phyloP scores from a whole-genome alignment of 2,329 filamentous ascomycete genomes.

The Aspergillus eucalypticola region DNA sequence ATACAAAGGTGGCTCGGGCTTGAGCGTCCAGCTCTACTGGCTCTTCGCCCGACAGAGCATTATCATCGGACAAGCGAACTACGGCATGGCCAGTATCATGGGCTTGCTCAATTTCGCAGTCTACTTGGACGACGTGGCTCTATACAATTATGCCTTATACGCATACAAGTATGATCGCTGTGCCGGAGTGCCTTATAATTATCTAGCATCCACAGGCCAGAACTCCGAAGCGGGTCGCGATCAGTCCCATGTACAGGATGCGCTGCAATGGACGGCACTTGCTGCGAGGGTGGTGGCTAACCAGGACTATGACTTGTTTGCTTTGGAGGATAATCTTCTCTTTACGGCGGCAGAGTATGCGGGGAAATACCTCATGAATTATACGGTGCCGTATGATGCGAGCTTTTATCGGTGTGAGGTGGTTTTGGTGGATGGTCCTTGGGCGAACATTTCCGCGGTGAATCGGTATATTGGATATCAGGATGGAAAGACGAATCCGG shows the following conservation, averaged over 20 bases:
- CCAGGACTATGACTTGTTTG: constrained; percentile 41
- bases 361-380: constrained; percentile 42
- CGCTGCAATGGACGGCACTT: constrained; percentile 38
- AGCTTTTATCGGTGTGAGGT: constrained; percentile 44
- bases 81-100: constrained; percentile 46
- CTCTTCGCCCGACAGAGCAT: constrained; percentile 42
- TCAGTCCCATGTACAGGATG: constrained; percentile 35
- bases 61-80: constrained; percentile 46
- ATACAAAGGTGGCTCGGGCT: constrained; percentile 40
- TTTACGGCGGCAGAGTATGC: constrained; percentile 42
- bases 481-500: too few species aligned
- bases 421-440: constrained; percentile 43
- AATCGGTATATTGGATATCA: neutral
- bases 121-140: constrained; percentile 43
- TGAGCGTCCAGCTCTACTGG: constrained; percentile 46
- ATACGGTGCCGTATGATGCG: constrained; percentile 38
- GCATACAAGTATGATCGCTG: constrained; percentile 41
- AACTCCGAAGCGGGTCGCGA: constrained; percentile 41
- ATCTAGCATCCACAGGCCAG: constrained; percentile 39
- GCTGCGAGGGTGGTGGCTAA: constrained; percentile 37
- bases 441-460: constrained; percentile 30
- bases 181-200: constrained; percentile 32
- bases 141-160: constrained; percentile 47
- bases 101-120: constrained; percentile 43
- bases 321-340: constrained; percentile 33